phyloP scores from a whole-genome alignment of 1,139 yeast genomes.

The Pichia sp. region DNA sequence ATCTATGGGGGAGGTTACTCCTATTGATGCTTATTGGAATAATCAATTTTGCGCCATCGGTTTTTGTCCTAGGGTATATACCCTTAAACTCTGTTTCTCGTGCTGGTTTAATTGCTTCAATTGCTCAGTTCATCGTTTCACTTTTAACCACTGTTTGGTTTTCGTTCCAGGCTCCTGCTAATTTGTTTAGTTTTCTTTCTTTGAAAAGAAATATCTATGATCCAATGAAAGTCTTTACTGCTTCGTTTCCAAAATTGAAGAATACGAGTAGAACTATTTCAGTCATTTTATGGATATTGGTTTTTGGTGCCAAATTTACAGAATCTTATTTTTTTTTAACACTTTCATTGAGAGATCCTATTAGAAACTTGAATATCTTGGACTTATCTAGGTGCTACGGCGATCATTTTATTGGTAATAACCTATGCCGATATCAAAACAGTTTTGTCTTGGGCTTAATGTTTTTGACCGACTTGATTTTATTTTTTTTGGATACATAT shows the following conservation, averaged over 20 bases:
- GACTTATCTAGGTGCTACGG: conserved; percentile 56
- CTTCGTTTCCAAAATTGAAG: conserved; percentile 46
- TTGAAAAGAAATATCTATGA: conserved; percentile 19
- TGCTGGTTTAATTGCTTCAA: conserved; percentile 43
- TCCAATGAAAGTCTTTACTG: conserved; percentile 34
- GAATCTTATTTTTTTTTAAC: conserved; percentile 82
- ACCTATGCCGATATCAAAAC: conserved; percentile 55
- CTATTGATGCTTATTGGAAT: conserved; percentile 35
- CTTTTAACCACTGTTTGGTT: conserved; percentile 52
- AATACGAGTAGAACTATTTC: conserved; percentile 50
- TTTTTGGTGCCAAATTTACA: conserved; percentile 61
- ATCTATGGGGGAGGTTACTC: conserved; percentile 33
- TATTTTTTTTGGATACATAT: conserved; percentile 79
- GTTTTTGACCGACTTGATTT: conserved; percentile 55
- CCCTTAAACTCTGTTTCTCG: conserved; percentile 44
- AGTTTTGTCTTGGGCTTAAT: conserved; percentile 46
- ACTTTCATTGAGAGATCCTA: conserved; percentile 70
- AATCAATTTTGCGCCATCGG: conserved; percentile 52
- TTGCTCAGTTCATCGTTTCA: conserved; percentile 53
- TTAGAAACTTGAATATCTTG: conserved; percentile 55
- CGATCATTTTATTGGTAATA: conserved; percentile 40
- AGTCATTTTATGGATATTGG: conserved; percentile 55
- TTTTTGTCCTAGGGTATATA: conserved; percentile 47
- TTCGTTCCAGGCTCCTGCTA: conserved; percentile 51
- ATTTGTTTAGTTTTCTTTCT: conserved; percentile 33